Percentiles rank a stretch among this genome's conserved stretches.
Conservation (phyloP, 1,284 basidiomycete genomes). For the Heliocybe sulcata region DNA sequence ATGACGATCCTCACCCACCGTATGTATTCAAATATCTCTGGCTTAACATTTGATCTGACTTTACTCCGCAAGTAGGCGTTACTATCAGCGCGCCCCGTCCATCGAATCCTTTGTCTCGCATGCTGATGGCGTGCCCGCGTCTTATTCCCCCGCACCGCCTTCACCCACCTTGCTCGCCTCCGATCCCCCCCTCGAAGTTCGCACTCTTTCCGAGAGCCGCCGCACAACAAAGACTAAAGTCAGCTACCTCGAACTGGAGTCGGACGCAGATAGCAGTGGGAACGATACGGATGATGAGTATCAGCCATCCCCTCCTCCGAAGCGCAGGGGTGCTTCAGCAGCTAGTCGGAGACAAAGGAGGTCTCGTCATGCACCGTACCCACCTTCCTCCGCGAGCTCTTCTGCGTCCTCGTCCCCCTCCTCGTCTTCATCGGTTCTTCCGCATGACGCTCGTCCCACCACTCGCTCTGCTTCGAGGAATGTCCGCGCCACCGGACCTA, state of each 20-base stretch:
- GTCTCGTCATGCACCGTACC: background rate
- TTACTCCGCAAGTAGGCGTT: background rate
- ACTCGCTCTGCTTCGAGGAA: background rate
- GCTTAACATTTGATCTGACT: background rate
- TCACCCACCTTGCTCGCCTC: background rate
- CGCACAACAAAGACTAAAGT: background rate
- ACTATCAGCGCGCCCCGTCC: background rate
- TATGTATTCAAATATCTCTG: background rate
- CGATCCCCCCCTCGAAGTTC: background rate
- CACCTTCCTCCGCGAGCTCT: background rate
- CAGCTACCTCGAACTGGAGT: background rate
- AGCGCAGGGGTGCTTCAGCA: background rate
- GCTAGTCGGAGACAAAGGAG: background rate
- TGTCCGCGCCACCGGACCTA: no score
- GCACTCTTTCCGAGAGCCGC: background rate
- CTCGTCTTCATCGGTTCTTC: background rate
- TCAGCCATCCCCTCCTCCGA: background rate
- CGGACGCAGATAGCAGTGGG: background rate
- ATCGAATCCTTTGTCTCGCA: background rate
- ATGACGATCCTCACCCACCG: background rate
- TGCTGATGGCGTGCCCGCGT: no score
- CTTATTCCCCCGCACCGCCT: background rate
- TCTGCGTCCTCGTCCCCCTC: background rate
- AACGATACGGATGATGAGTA: constrained; percentile 1
- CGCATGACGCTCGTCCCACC: background rate